A percentile compares a stretch with the other conserved stretches of the same genome.
Conservation (phyloP, 1,139 yeast species). For the Protomyces macrosporus region DNA sequence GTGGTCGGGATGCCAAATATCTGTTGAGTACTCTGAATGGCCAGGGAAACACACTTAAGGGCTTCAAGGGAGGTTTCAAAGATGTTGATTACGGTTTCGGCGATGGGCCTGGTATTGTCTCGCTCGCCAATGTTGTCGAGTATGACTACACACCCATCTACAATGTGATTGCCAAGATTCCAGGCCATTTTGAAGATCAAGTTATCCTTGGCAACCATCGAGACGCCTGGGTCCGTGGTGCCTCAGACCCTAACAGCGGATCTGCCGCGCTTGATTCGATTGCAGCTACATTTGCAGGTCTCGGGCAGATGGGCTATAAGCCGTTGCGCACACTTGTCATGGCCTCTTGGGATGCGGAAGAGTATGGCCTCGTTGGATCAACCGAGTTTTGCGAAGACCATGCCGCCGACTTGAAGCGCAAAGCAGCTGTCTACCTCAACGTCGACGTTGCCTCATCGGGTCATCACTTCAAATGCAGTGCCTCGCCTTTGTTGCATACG, state of each 20-base stretch:
- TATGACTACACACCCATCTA: constrained; percentile 37
- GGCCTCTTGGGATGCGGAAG: constrained; percentile 74
- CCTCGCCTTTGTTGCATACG: constrained; percentile 52
- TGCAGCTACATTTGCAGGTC: constrained; percentile 51
- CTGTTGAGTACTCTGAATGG: constrained; percentile 53
- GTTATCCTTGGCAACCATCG: constrained; percentile 64
- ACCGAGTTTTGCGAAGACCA: constrained; percentile 65
- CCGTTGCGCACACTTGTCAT: constrained; percentile 57
- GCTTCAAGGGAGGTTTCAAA: constrained; percentile 50
- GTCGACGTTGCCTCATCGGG: constrained; percentile 61
- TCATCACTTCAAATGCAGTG: constrained; percentile 42
- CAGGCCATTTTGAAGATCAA: constrained; percentile 53
- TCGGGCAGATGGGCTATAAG: constrained; percentile 52
- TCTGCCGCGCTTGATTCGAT: constrained; percentile 56
- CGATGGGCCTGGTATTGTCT: constrained; percentile 48
- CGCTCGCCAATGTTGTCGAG: constrained; percentile 38
- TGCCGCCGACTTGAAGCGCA: constrained; percentile 43
- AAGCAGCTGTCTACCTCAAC: constrained; percentile 57
- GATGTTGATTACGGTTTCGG: constrained; percentile 56
- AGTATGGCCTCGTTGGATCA: constrained; percentile 61
- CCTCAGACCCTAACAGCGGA: constrained; percentile 68
- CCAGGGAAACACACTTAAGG: constrained; percentile 45
- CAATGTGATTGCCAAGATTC: constrained; percentile 55
- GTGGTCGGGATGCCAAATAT: constrained; percentile 54
- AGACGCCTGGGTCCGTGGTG: constrained; percentile 70